Conservation (phyloP, 345 rosid species). For the Lepidium didymum region DNA sequence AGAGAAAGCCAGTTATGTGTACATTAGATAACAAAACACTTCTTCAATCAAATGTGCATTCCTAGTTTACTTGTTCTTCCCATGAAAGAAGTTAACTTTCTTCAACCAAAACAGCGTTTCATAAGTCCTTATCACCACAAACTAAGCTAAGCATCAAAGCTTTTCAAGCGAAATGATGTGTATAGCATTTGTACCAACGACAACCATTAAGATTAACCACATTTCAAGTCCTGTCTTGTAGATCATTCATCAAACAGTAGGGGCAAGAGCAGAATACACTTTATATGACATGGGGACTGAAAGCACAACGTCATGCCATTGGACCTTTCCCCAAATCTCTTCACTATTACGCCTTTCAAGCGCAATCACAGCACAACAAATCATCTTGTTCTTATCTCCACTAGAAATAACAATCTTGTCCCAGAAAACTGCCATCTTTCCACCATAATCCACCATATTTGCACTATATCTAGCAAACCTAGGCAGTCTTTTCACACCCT, state of each 20-base stretch:
- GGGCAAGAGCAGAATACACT: constrained; percentile 44
- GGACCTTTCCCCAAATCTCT: constrained; percentile 43
- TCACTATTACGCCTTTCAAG: constrained; percentile 34
- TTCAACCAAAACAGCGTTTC: background rate
- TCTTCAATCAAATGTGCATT: background rate
- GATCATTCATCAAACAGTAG: background rate
- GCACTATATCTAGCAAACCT: constrained; percentile 50
- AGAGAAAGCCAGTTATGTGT: no score
- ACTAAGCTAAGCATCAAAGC: background rate
- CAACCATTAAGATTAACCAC: background rate
- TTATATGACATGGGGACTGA: constrained; percentile 31
- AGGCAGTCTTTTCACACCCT: constrained; percentile 42
- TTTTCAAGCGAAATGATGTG: background rate
- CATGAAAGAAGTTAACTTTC: background rate
- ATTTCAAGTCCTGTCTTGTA: background rate
- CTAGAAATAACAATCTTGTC: constrained; percentile 20
- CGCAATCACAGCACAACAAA: constrained; percentile 53
- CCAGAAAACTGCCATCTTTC: constrained; percentile 66
- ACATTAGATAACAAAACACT: no score
- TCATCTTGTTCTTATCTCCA: constrained; percentile 26
- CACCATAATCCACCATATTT: constrained; percentile 27
- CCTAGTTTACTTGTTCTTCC: background rate
- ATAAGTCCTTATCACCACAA: background rate
- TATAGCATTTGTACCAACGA: background rate
- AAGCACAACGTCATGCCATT: constrained; percentile 46